Evolutionary conservation across 371 early-diverging fungal genomes (phyloP).

Genomic region (Batkoa obscura): DNA sequence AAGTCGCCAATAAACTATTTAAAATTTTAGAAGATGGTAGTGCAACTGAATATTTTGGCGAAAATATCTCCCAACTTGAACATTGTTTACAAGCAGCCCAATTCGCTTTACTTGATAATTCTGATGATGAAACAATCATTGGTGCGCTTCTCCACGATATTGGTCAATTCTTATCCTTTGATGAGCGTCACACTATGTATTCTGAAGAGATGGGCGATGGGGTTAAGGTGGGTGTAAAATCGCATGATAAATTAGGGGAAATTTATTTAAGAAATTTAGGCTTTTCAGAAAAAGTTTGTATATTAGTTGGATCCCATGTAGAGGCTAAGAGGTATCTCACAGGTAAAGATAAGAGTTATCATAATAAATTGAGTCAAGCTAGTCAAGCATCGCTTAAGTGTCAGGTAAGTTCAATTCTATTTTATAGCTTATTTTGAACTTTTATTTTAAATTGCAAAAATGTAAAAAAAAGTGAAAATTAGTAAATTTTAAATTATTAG

Average conservation of each 20-base stretch:
- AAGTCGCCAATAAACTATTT: constrained; percentile 16
- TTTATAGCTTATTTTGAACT: not conserved
- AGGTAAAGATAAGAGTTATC: constrained; percentile 20
- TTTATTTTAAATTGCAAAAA: no score
- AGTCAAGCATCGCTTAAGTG: constrained; percentile 28
- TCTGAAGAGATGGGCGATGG: constrained; percentile 1
- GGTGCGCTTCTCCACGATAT: constrained; percentile 33
- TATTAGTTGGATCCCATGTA: constrained; percentile 28
- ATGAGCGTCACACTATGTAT: not conserved
- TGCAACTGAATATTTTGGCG: constrained; percentile 27
- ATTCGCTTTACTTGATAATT: constrained; percentile 17
- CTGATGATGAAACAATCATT: constrained; percentile 27
- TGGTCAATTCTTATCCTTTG: constrained; percentile 21
- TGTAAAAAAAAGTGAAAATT: no score
- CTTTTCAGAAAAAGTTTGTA: constrained; percentile 23
- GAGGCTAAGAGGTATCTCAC: constrained; percentile 29
- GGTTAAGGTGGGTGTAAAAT: constrained; percentile 21
- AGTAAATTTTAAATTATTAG: no score
- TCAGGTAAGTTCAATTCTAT: constrained; percentile 8
- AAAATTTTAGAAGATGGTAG: constrained; percentile 22
- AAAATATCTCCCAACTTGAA: constrained; percentile 27
- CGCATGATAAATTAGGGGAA: constrained; percentile 27
- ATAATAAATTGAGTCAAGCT: constrained; percentile 19
- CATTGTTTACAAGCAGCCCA: constrained; percentile 28
- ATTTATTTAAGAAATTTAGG: constrained; percentile 24